Conservation (phyloP, 345 rosid genomes). For the Bretschneidera sinensis region DNA sequence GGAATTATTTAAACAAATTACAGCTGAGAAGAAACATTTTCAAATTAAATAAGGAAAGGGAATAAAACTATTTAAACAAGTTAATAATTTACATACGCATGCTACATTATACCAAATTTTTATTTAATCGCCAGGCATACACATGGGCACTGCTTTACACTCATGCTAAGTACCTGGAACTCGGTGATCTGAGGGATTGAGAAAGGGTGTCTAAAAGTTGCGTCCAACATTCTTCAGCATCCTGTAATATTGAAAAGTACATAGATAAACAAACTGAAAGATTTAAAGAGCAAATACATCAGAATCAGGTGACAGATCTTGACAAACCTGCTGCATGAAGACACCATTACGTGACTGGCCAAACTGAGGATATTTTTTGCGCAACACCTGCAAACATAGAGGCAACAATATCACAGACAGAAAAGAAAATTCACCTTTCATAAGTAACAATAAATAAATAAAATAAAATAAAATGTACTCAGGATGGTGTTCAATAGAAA, state of each 20-base stretch:
- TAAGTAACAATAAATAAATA: neutral
- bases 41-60: too few relatives aligned
- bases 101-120: too few relatives aligned
- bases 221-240: slow-evolving; percentile 99
- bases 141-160: neutral
- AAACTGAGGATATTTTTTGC: slow-evolving; percentile 90
- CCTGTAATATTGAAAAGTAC: slow-evolving; percentile 40
- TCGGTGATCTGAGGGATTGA: slow-evolving; percentile 68
- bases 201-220: slow-evolving; percentile 91
- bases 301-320: slow-evolving; percentile 5
- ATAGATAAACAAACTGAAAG: slow-evolving; percentile 15
- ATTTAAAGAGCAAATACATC: neutral
- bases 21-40: too few relatives aligned
- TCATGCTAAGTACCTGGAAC: slow-evolving; percentile 34
- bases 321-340: slow-evolving; percentile 91
- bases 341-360: slow-evolving; percentile 87
- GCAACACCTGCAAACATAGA: slow-evolving; percentile 52
- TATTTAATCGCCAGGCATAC: neutral
- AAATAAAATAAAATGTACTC: too few relatives aligned
- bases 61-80: too few relatives aligned
- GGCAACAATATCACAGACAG: neutral
- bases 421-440: too few relatives aligned
- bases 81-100: too few relatives aligned
- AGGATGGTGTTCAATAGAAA: too few relatives aligned
- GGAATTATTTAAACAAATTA: too few relatives aligned